Percentiles rank a stretch among this genome's conserved stretches.
phyloP scores from a whole-genome alignment of 1,139 yeast genomes.

The Yamadazyma mexicana region DNA sequence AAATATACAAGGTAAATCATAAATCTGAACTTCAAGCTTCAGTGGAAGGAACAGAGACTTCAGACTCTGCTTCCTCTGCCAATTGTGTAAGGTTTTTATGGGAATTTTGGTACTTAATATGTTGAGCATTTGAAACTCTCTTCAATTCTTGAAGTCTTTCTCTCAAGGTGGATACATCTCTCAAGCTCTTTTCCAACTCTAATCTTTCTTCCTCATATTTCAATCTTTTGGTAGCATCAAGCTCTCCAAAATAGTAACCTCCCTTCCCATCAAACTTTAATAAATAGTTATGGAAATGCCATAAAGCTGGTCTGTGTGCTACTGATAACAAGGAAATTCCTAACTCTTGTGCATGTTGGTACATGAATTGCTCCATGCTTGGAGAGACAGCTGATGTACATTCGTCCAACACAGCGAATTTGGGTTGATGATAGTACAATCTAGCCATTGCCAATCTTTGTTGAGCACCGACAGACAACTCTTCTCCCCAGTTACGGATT shows the following conservation, averaged over 20 bases:
- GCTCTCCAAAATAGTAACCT: conserved; percentile 64
- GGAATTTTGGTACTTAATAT: conserved; percentile 25
- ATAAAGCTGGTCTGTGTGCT: conserved; percentile 86
- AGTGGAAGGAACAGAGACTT: neutral
- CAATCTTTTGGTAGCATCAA: conserved; percentile 69
- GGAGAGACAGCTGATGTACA: conserved; percentile 94
- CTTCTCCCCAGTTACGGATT: conserved; percentile 84
- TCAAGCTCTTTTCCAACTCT: conserved; percentile 59
- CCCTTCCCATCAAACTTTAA: conserved; percentile 87
- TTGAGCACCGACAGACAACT: conserved; percentile 87
- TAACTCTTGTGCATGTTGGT: conserved; percentile 74
- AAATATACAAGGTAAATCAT: neutral
- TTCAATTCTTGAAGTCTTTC: conserved; percentile 61
- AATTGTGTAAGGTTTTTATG: conserved; percentile 17
- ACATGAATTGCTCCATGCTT: conserved; percentile 88
- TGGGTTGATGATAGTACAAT: conserved; percentile 85
- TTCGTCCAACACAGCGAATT: conserved; percentile 92
- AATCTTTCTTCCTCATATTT: conserved; percentile 71
- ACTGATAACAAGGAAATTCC: conserved; percentile 87
- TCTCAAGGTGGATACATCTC: conserved; percentile 66
- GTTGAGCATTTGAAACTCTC: conserved; percentile 51
- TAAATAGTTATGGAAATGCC: conserved; percentile 87
- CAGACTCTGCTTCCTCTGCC: conserved; percentile 1
- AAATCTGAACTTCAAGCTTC: neutral
- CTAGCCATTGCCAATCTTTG: conserved; percentile 94